phyloP scores from a whole-genome alignment of 2,329 filamentous ascomycete species.

The Xylaria sp. region DNA sequence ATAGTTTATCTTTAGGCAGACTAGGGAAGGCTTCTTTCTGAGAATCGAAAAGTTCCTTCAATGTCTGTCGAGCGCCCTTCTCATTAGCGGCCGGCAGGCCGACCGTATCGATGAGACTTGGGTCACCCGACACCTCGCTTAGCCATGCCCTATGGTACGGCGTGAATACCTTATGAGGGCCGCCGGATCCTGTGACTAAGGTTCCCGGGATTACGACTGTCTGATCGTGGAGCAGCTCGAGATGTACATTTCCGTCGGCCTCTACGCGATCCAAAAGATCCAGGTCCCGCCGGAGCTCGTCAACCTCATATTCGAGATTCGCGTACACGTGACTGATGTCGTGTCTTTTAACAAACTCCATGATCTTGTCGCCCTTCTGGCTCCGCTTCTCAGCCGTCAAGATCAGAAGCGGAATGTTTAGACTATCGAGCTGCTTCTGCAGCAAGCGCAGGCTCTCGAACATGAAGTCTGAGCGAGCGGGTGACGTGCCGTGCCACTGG shows the following conservation, averaged over 20 bases:
- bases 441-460: neutral
- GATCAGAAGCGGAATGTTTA: conserved; percentile 1
- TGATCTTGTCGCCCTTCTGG: conserved; percentile 2
- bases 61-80: neutral
- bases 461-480: neutral
- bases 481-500: neutral
- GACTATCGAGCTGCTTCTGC: neutral
- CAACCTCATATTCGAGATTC: neutral
- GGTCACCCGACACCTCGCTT: neutral
- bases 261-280: neutral
- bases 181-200: neutral
- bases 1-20: neutral
- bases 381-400: neutral
- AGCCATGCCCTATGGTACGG: neutral
- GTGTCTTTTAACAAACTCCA: neutral
- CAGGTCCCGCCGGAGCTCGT: conserved; percentile 3
- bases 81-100: neutral
- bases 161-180: neutral
- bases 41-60: neutral
- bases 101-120: conserved; percentile 1
- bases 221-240: neutral
- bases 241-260: neutral
- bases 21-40: neutral
- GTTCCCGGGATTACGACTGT: neutral
- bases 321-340: conserved; percentile 4